These are phyloP conservation scores for Streptanthus diversifolius DNA, from an alignment of 345 rosid species.

Conservation along the genomic window DNA sequence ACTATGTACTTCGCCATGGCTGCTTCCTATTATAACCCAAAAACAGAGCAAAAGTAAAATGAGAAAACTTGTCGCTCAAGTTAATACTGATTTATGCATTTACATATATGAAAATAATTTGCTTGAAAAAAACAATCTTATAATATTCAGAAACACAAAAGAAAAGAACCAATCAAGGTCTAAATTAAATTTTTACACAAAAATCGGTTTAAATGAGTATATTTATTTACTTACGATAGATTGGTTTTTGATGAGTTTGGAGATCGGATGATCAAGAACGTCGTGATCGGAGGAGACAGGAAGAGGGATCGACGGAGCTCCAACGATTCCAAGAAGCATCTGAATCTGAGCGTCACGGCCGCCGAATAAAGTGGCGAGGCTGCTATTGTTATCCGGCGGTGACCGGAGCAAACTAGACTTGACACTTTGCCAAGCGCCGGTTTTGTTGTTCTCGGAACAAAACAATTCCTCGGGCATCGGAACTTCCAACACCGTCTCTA, in stretches of 20 bases:
- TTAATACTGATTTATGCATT: not conserved
- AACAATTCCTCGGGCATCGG: slow-evolving; percentile 87
- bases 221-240: slow-evolving; percentile 29
- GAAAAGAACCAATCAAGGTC: not conserved
- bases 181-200: too few relatives aligned
- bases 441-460: slow-evolving; percentile 32
- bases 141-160: not conserved
- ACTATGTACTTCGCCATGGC: slow-evolving; percentile 42
- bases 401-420: slow-evolving; percentile 38
- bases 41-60: slow-evolving; percentile 7
- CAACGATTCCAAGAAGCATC: slow-evolving; percentile 39
- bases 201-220: not conserved
- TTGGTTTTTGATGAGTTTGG: slow-evolving; percentile 35
- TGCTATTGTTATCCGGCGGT: slow-evolving; percentile 22
- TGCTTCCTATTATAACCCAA: slow-evolving; percentile 26
- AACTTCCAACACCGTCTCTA: slow-evolving; percentile 85
- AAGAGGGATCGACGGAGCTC: slow-evolving; percentile 37
- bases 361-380: slow-evolving; percentile 17
- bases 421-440: slow-evolving; percentile 34
- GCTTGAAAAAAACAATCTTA: not conserved
- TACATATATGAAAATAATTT: not conserved
- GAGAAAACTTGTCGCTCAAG: slow-evolving; percentile 20
- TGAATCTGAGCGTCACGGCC: slow-evolving; percentile 39
- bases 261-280: slow-evolving; percentile 35
- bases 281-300: slow-evolving; percentile 13